These are phyloP conservation scores for Besnoitia besnoiti DNA, from an alignment of 169 alveolate genomes.

Conservation along the genomic window DNA sequence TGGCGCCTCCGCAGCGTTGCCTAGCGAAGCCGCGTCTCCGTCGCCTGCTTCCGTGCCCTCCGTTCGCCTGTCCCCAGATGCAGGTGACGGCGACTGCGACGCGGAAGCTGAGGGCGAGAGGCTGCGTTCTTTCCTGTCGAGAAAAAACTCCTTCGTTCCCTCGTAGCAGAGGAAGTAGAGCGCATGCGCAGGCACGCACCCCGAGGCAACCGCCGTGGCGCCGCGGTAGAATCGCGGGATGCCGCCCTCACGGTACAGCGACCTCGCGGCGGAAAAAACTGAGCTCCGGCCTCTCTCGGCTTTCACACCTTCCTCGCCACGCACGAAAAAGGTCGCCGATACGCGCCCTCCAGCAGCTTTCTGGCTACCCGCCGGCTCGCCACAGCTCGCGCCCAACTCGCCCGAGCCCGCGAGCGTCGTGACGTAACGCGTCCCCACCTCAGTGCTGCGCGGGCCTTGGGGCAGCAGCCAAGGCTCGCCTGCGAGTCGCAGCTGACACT, in stretches of 20 bases:
- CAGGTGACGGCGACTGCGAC: not conserved
- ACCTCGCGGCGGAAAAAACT: slow-evolving; percentile 16
- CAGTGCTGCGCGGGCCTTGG: not conserved
- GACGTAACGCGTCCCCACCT: not conserved
- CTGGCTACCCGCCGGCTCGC: no score
- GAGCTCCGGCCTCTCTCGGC: not conserved
- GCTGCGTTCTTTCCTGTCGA: not conserved
- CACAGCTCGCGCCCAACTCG: not conserved
- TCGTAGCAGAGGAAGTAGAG: slow-evolving; percentile 92
- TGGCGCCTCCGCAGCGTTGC: not conserved
- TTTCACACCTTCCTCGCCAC: not conserved
- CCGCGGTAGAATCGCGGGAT: slow-evolving; percentile 83
- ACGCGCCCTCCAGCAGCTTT: not conserved
- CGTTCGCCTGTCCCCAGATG: not conserved
- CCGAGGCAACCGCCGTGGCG: slow-evolving; percentile 91
- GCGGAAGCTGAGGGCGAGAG: not conserved
- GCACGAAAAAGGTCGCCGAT: not conserved
- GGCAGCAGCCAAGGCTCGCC: not conserved
- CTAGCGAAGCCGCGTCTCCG: not conserved
- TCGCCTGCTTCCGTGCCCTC: not conserved
- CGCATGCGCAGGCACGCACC: slow-evolving; percentile 99
- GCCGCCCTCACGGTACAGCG: slow-evolving; percentile 63
- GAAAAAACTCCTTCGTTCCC: slow-evolving; percentile 54
- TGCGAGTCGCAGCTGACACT: not conserved
- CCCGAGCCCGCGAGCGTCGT: not conserved